Evolutionary conservation across 441 rosid genomes (phyloP), one percentile per base, ranked within the genome.

Genomic region (Bocquillonia castaneifolia): DNA sequence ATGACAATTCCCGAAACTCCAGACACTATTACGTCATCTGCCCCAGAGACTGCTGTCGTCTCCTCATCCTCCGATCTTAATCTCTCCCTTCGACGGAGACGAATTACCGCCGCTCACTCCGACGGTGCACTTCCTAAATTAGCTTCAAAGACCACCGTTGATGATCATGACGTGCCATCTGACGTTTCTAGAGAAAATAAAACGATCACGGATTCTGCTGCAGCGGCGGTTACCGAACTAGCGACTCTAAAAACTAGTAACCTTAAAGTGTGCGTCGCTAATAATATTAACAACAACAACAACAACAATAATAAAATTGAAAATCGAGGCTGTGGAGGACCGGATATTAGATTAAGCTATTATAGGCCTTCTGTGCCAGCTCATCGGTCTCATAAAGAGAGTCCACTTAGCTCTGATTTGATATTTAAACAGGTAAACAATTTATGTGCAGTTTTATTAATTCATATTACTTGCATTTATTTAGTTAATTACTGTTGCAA

Each of bases 341-440:
- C 61, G 45, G 83, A 80, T 50, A 18, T 72, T 15, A 83, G 60
- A 72, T 84, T 81, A 76, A 72, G 88, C 47, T 90, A 79, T 72
- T 90, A 79, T 72, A 78, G 99, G 51, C 89, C 99, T 18, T 86
- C 91, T 12, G 82, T 81, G 73, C 99, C 97, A 5, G 98, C 97
- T 67, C 99, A 94, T 77, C 81, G 88, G 65, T 73, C 75, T 28
- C 81, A 79, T 53, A 90, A 75, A 53, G 99, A 94, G 85, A 94
- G 98, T 77, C 98, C 99, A 64, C 93, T 95, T 15, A 95, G 98
- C 78, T 95, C 99, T 22, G 96, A 84, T 70, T 87, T 87, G 40
- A 92, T 95, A 72, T 95, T 92, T 78, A 85, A 79, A 76, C 99
- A 92, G 88, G 99, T 90, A 63, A 23, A 45, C 22, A 10, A 42